These are phyloP conservation scores for Ceriops decandra DNA, from an alignment of 345 rosid species.

Conservation along the genomic window DNA sequence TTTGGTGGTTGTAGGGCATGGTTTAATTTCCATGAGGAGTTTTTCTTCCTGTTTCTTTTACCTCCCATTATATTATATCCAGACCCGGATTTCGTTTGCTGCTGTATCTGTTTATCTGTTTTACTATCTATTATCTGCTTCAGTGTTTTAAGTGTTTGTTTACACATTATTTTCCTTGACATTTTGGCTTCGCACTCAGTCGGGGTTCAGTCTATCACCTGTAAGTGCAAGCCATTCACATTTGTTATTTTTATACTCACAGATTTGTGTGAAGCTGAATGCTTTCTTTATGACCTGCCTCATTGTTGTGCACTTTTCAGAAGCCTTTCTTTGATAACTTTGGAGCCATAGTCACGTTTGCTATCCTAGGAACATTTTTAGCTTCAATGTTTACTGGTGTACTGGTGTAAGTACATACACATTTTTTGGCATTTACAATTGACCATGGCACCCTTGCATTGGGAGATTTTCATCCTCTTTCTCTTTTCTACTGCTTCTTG, in stretches of 20 bases:
- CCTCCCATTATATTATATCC: conserved; percentile 99
- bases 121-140: neutral
- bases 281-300: neutral
- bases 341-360: conserved; percentile 95
- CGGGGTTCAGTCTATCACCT: conserved; percentile 90
- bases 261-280: too few species aligned
- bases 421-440: conserved; percentile 1
- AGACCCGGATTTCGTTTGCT: conserved; percentile 2
- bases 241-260: too few species aligned
- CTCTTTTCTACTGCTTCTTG: conserved; percentile 13
- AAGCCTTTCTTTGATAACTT: conserved; percentile 96
- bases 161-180: conserved; percentile 53
- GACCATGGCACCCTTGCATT: neutral
- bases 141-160: too few species aligned
- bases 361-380: conserved; percentile 81
- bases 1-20: conserved; percentile 58
- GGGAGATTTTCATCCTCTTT: neutral
- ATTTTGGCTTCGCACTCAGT: conserved; percentile 51
- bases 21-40: conserved; percentile 98
- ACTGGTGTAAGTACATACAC: conserved; percentile 62
- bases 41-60: conserved; percentile 86
- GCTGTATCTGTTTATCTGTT: conserved; percentile 2
- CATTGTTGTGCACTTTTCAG: conserved; percentile 35
- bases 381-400: conserved; percentile 82
- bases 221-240: conserved; percentile 44